Evolutionary conservation across 352 stramenopile species (phyloP), one percentile per base, ranked within the genome.

Genomic region (Globisporangium spiculum): DNA sequence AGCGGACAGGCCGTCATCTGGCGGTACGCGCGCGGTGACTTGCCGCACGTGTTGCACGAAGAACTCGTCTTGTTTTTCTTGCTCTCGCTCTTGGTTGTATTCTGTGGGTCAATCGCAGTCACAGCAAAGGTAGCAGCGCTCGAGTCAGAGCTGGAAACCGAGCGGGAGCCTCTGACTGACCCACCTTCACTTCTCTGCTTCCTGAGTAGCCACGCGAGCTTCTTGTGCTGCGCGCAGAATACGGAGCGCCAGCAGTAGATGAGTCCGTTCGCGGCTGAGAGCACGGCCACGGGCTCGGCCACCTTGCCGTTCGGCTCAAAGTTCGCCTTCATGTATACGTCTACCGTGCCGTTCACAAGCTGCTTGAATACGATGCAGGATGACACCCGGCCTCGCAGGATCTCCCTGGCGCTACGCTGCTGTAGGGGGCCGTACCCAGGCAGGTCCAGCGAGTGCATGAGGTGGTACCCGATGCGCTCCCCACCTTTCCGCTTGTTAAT

Each of bases 371-470:
- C 52, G 3, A 74, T 71, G 52, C 74, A 82, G 30, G 76, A 72
- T 8, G 77, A 88, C 56, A 86, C 72, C 27, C 83, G 77, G n/a
- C 74, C 75, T 2, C 83, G 79, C 52, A 86, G 54, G 53, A 88
- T 76, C 27, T 76, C 38, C 63, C 63, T 34, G 73, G 60, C 1
- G 63, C 73, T 22, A 26, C 53, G 24, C 26, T 75, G 62, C 36
- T 75, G 62, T 32, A 88, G 75, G 50, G 61, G 73, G 8, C 70
- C 70, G 56, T 78, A 75, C 8, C 76, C 67, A 0, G 75, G 68
- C 36, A 88, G 48, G 26, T 71, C 76, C 5, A 86, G 59, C 18
- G 78, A 84, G 67, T 84, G 74, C 20, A 73, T 76, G 61, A 83
- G 75, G 54, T 62, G 73, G 65, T 84, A 88, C 10, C 76, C 80